Conservation (phyloP, 1,139 yeast species). For the Torulaspora globosa region DNA sequence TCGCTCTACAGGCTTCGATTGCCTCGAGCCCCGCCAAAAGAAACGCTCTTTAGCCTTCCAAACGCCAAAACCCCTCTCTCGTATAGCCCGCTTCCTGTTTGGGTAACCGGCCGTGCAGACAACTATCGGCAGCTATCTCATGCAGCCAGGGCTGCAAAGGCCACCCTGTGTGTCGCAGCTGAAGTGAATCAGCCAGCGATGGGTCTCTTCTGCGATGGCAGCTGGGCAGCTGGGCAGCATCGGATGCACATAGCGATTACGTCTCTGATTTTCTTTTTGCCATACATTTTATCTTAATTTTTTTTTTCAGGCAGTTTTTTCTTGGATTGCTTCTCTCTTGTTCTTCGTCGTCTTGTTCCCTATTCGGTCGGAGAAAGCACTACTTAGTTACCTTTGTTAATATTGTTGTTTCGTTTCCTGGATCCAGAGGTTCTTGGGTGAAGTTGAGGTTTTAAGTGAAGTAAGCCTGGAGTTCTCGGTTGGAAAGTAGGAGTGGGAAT, state of each 20-base stretch:
- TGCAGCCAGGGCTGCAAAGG: neutral
- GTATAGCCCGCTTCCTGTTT: neutral
- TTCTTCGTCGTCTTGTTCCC: neutral
- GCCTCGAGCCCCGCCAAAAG: neutral
- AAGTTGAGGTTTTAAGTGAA: too few species aligned
- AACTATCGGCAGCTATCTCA: too few species aligned
- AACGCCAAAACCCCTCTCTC: neutral
- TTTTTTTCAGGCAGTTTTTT: neutral
- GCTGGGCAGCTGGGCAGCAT: too few species aligned
- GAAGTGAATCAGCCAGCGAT: neutral
- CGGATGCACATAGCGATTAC: too few species aligned
- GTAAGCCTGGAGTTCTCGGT: too few species aligned
- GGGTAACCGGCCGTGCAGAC: neutral
- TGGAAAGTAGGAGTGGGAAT: neutral
- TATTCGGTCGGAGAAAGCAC: neutral
- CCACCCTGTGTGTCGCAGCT: neutral
- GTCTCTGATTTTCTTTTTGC: too few species aligned
- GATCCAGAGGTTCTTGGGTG: too few species aligned
- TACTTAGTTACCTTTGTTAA: too few species aligned
- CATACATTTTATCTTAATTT: too few species aligned
- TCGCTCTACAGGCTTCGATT: neutral
- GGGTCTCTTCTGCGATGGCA: neutral
- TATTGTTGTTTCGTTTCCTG: too few species aligned
- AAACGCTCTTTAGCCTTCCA: neutral
- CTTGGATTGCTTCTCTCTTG: neutral